phyloP scores from a whole-genome alignment of 441 rosid genomes.

The Kokia cookei region DNA sequence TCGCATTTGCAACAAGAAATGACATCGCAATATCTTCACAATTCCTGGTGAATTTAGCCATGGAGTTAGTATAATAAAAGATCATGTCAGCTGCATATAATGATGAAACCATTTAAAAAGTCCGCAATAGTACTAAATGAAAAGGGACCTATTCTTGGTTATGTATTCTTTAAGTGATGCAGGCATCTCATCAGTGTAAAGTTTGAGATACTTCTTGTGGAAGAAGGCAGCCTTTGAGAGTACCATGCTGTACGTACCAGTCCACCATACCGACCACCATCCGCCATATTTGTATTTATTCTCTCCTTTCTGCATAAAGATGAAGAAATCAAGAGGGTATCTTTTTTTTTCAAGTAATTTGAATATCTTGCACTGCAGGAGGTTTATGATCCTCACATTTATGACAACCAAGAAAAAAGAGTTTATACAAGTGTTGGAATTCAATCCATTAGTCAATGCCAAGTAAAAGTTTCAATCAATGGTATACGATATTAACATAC shows the following conservation, averaged over 20 bases:
- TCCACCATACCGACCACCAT: constrained; percentile 99
- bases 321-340: not conserved
- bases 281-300: constrained; percentile 61
- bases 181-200: constrained; percentile 79
- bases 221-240: constrained; percentile 96
- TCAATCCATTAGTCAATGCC: not conserved
- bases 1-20: constrained; percentile 84
- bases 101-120: not conserved
- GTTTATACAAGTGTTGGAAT: not conserved
- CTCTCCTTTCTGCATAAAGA: constrained; percentile 49
- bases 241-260: constrained; percentile 86
- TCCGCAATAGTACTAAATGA: not conserved
- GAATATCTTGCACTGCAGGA: not conserved
- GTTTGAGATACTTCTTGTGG: constrained; percentile 80
- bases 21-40: constrained; percentile 99
- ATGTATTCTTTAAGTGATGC: constrained; percentile 62
- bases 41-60: constrained; percentile 49
- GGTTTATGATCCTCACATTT: not conserved
- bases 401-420: not conserved
- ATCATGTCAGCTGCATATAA: constrained; percentile 1
- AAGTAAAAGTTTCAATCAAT: not conserved
- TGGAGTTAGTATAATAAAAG: constrained; percentile 15
- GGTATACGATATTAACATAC: not conserved
- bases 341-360: not conserved
- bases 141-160: constrained; percentile 54